These are phyloP conservation scores for Pseudogymnoascus sp. DNA, from an alignment of 2,329 filamentous ascomycete species.

Conservation along the genomic window DNA sequence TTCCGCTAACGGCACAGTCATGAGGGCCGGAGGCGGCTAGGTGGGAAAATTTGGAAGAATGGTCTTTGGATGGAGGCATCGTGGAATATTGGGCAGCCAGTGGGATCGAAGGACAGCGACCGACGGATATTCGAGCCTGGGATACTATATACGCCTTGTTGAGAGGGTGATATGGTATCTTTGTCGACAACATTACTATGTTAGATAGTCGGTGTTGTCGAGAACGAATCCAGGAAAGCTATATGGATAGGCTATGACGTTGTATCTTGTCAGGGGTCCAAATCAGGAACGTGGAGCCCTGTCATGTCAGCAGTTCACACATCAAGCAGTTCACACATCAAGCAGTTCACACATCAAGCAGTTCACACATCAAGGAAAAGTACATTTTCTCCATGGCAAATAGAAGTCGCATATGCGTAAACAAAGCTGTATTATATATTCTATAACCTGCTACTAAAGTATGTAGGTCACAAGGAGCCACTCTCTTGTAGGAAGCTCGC, in stretches of 20 bases:
- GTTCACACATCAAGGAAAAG: not conserved
- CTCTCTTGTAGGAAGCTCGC: constrained; percentile 35
- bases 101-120: not conserved
- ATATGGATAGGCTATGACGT: not conserved
- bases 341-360: too few species aligned
- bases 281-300: not conserved
- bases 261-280: not conserved
- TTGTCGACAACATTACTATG: not conserved
- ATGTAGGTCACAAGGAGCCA: constrained; percentile 47
- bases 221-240: not conserved
- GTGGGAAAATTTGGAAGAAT: constrained; percentile 33
- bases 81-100: not conserved
- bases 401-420: not conserved
- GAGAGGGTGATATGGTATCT: not conserved
- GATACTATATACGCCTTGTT: not conserved
- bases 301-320: not conserved
- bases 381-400: not conserved
- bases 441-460: not conserved
- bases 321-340: too few species aligned
- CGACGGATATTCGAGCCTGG: not conserved
- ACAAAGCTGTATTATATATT: constrained; percentile 1
- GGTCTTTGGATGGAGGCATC: constrained; percentile 20
- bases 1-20: constrained; percentile 42
- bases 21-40: constrained; percentile 41
- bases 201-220: not conserved